A percentile compares a stretch with the other conserved stretches of the same genome.
Evolutionary conservation across 805 yeast species (phyloP).

Genomic region (Sugiyamaella mastotermitis): DNA sequence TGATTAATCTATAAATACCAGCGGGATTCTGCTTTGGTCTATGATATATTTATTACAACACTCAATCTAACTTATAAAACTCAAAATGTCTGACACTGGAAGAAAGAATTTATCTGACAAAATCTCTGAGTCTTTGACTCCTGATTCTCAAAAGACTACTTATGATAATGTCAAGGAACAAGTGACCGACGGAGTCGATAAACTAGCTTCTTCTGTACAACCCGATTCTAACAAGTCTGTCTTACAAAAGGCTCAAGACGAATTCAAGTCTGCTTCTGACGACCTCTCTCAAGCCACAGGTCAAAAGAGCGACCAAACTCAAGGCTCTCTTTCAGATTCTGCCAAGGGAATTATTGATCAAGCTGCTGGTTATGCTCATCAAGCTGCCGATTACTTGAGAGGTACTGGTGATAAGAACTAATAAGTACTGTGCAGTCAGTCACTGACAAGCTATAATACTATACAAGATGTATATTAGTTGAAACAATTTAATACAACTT

Average conservation of each 20-base stretch:
- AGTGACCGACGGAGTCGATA: constrained; percentile 62
- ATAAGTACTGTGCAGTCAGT: no score
- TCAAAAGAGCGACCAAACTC: constrained; percentile 33
- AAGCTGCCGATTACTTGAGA: constrained; percentile 28
- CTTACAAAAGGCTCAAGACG: constrained; percentile 63
- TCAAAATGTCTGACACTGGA: constrained; percentile 35
- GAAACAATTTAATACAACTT: no score
- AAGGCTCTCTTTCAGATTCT: constrained; percentile 22
- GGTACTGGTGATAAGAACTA: constrained; percentile 5
- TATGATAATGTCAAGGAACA: constrained; percentile 65
- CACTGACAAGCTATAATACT: no score
- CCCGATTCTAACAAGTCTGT: constrained; percentile 67
- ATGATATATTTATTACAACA: no score
- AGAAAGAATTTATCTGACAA: constrained; percentile 75
- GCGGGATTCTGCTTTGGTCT: no score
- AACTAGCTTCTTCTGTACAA: constrained; percentile 49
- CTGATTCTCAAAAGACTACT: constrained; percentile 62
- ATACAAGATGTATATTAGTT: no score
- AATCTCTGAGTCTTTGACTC: constrained; percentile 58
- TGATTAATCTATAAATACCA: no score
- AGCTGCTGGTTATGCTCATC: constrained; percentile 29
- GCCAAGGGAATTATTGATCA: constrained; percentile 25
- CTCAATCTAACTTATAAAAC: not conserved
- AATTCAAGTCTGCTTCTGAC: constrained; percentile 48
- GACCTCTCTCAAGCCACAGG: constrained; percentile 50